Percentiles rank a stretch among this genome's conserved stretches.
These are phyloP conservation scores for Ustulina deusta DNA, from an alignment of 2,329 filamentous ascomycete genomes.

Conservation along the genomic window DNA sequence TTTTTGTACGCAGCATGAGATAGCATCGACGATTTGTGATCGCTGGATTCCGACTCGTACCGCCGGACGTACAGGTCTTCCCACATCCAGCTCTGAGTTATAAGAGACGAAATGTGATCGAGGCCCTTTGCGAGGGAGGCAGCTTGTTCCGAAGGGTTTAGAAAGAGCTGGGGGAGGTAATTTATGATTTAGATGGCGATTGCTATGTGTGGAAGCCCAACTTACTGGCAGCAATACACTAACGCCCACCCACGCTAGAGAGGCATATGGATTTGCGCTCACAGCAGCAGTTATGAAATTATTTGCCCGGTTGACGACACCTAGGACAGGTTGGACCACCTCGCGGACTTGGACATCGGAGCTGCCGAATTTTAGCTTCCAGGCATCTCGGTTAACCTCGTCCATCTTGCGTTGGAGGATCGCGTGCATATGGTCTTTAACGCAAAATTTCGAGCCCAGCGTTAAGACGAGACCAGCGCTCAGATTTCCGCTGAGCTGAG, in stretches of 20 bases:
- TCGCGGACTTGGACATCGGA: conserved; percentile 6
- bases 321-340: neutral
- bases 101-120: conserved; percentile 17
- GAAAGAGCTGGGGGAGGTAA: neutral
- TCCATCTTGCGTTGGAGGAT: conserved; percentile 16
- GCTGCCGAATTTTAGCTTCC: conserved; percentile 17
- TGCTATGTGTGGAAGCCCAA: neutral
- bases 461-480: neutral
- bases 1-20: conserved; percentile 11
- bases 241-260: conserved; percentile 18
- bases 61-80: conserved; percentile 17
- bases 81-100: conserved; percentile 10
- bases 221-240: conserved; percentile 15
- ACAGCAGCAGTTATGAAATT: neutral
- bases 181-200: neutral
- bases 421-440: neutral
- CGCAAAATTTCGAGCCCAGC: neutral
- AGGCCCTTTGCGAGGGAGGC: conserved; percentile 2
- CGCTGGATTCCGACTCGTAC: neutral
- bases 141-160: conserved; percentile 18
- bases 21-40: neutral
- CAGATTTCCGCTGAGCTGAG: neutral
- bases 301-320: conserved; percentile 4
- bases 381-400: conserved; percentile 3
- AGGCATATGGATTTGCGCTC: conserved; percentile 13